These are phyloP conservation scores for Torulaspora gathmanii DNA, from an alignment of 805 yeast species.

Conservation along the genomic window DNA sequence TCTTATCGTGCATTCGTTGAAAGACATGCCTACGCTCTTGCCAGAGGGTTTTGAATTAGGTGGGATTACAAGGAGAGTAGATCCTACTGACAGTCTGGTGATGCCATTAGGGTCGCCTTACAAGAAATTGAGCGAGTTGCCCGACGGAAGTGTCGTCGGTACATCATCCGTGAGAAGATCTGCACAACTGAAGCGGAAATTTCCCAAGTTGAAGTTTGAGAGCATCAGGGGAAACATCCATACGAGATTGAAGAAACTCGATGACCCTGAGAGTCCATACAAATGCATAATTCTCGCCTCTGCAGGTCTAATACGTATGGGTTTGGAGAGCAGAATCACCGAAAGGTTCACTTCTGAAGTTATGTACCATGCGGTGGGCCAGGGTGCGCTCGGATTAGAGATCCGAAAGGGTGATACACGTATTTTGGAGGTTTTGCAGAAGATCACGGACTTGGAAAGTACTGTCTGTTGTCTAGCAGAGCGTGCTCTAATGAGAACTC, in stretches of 20 bases:
- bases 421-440: slow-evolving; percentile 54
- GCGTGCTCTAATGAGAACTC: slow-evolving; percentile 74
- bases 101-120: slow-evolving; percentile 65
- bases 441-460: slow-evolving; percentile 61
- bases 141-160: slow-evolving; percentile 82
- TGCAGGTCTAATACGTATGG: slow-evolving; percentile 80
- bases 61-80: slow-evolving; percentile 79
- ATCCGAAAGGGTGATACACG: slow-evolving; percentile 64
- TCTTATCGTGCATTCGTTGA: slow-evolving; percentile 86
- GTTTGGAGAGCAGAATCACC: slow-evolving; percentile 71
- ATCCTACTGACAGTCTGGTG: slow-evolving; percentile 88
- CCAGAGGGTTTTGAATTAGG: slow-evolving; percentile 91
- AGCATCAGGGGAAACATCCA: slow-evolving; percentile 81
- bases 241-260: slow-evolving; percentile 78
- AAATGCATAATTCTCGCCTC: slow-evolving; percentile 82
- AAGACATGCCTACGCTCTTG: slow-evolving; percentile 85
- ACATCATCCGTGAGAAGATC: slow-evolving; percentile 92
- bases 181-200: slow-evolving; percentile 76
- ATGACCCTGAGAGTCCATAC: slow-evolving; percentile 58
- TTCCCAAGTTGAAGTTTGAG: slow-evolving; percentile 73
- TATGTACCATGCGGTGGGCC: slow-evolving; percentile 97
- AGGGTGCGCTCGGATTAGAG: slow-evolving; percentile 94
- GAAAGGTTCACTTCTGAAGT: slow-evolving; percentile 63
- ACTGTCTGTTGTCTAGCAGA: slow-evolving; percentile 82
- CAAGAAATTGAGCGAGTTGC: slow-evolving; percentile 65